These are phyloP conservation scores for Simmondsia chinensis DNA, from an alignment of 148 eudicot species.

Conservation along the genomic window DNA sequence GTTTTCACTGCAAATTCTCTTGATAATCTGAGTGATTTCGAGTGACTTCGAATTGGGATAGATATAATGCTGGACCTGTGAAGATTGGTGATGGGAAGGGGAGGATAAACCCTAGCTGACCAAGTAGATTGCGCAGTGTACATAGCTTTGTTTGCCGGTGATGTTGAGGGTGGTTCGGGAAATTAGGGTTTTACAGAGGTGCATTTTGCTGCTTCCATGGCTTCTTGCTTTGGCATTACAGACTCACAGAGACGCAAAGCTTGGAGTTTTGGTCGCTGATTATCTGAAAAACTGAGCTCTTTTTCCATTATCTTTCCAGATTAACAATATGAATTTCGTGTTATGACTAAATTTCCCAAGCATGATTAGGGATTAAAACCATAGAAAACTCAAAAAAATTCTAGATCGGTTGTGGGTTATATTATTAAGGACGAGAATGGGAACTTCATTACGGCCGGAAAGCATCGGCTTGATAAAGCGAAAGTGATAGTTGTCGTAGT, in stretches of 20 bases:
- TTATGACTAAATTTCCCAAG: no score
- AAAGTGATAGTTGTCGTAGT: no score
- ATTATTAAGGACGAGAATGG: no score
- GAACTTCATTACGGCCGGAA: no score
- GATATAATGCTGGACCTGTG: slow-evolving; percentile 9
- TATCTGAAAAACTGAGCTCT: no score
- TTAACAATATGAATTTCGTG: no score
- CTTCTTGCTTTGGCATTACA: neutral
- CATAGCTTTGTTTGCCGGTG: slow-evolving; percentile 13
- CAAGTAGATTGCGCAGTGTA: slow-evolving; percentile 9
- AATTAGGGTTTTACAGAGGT: slow-evolving; percentile 10
- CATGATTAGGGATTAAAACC: no score
- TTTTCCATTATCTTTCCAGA: no score
- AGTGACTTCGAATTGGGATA: slow-evolving; percentile 11
- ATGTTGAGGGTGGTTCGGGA: neutral
- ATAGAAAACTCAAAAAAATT: no score
- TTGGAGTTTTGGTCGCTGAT: neutral
- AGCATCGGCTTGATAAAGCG: no score
- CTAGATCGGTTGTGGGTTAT: no score
- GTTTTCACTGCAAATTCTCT: slow-evolving; percentile 3
- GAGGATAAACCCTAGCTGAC: slow-evolving; percentile 27
- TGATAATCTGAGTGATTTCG: neutral
- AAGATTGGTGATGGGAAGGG: slow-evolving; percentile 10
- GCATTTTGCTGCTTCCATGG: neutral
- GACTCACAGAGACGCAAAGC: neutral